phyloP scores from a whole-genome alignment of 1,284 basidiomycete genomes.

The Austroboletus novae-zelandiae region DNA sequence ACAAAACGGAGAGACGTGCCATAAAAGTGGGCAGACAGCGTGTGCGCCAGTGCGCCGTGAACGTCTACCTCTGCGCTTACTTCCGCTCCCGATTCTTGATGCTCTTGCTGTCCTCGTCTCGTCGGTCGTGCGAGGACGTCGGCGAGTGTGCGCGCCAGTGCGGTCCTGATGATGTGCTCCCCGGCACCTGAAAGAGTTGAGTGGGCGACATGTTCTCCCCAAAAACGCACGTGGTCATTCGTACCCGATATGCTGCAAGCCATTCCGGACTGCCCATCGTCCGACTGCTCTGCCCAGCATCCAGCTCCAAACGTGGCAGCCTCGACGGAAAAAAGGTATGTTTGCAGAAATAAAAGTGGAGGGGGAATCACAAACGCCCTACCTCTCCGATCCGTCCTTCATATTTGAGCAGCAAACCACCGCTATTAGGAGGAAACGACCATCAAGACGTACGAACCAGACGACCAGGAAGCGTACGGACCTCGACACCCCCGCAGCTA shows the following conservation, averaged over 20 bases:
- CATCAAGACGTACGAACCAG: neutral
- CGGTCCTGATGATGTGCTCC: conserved; percentile 47
- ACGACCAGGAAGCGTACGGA: conserved; percentile 19
- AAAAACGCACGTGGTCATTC: neutral
- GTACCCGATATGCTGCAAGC: conserved; percentile 72
- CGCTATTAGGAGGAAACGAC: conserved; percentile 41
- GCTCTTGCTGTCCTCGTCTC: neutral
- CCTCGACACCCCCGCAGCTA: conserved; percentile 77
- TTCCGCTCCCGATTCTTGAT: neutral
- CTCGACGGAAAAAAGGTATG: conserved; percentile 29
- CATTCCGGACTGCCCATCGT: conserved; percentile 32
- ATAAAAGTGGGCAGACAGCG: conserved; percentile 40
- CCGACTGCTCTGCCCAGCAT: conserved; percentile 59
- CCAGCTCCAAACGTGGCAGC: conserved; percentile 65
- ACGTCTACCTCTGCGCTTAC: conserved; percentile 32
- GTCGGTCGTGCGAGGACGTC: conserved; percentile 30
- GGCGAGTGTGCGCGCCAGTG: conserved; percentile 44
- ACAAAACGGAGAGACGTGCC: conserved; percentile 26
- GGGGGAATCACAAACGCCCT: conserved; percentile 9
- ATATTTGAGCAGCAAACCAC: conserved; percentile 69
- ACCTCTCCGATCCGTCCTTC: conserved; percentile 73
- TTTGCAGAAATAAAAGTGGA: no score
- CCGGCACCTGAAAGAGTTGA: conserved; percentile 49
- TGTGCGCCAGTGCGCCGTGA: conserved; percentile 39
- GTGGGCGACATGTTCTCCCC: conserved; percentile 31